These are phyloP conservation scores for Kingdonia uniflora DNA, from an alignment of 164 flowering plant genomes.

Conservation along the genomic window DNA sequence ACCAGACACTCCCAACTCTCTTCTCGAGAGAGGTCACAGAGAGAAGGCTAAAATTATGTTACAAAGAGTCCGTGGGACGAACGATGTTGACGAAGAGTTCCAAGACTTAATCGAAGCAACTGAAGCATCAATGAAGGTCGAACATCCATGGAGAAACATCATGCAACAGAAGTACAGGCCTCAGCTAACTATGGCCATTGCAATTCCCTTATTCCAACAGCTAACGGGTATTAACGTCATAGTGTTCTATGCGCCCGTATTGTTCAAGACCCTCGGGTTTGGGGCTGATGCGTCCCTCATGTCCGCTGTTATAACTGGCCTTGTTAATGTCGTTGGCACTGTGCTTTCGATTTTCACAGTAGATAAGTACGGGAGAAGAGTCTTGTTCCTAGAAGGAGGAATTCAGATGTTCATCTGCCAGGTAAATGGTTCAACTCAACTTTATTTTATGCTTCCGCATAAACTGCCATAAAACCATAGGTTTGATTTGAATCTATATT, in stretches of 20 bases:
- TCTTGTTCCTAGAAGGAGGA: constrained; percentile 3
- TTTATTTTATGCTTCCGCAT: neutral
- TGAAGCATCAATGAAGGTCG: constrained; percentile 2
- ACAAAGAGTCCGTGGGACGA: constrained; percentile 2
- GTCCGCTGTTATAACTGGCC: constrained; percentile 6
- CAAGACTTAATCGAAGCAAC: constrained; percentile 3
- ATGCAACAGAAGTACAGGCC: constrained; percentile 1
- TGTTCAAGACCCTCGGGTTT: constrained; percentile 5
- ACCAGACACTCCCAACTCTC: constrained; percentile 8
- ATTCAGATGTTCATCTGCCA: constrained; percentile 2
- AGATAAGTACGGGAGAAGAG: constrained; percentile 3
- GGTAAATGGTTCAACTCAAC: neutral
- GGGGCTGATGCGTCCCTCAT: constrained; percentile 3
- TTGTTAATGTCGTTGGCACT: neutral
- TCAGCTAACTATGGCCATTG: neutral
- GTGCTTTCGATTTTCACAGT: neutral
- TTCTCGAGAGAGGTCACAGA: constrained; percentile 2
- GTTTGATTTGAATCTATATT: too few relatives aligned
- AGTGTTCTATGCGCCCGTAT: constrained; percentile 3
- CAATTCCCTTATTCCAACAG: constrained; percentile 4
- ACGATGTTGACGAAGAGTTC: constrained; percentile 3
- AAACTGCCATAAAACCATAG: too few relatives aligned
- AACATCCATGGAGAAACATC: constrained; percentile 5
- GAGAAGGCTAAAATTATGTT: constrained; percentile 8
- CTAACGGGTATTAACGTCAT: constrained; percentile 6